phyloP scores from a whole-genome alignment of 1,284 basidiomycete genomes.

The Ustilago curta region DNA sequence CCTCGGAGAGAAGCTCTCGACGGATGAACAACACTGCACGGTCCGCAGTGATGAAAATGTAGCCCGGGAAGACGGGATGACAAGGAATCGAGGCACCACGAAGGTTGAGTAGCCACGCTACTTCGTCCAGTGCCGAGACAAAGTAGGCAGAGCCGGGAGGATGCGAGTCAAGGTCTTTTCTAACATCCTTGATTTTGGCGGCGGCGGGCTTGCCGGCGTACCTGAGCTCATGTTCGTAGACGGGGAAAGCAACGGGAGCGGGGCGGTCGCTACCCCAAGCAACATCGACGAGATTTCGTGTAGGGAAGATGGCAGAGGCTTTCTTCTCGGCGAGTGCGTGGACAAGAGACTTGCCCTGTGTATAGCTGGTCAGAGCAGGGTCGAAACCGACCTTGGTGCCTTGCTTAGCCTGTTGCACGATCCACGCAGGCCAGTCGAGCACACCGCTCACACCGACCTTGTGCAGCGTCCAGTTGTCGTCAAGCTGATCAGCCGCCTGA shows the following conservation, averaged over 20 bases:
- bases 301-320: conserved; percentile 73
- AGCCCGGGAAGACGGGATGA: conserved; percentile 65
- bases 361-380: conserved; percentile 84
- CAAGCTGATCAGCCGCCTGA: conserved; percentile 82
- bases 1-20: conserved; percentile 37
- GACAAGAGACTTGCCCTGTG: conserved; percentile 71
- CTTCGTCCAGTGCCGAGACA: conserved; percentile 60
- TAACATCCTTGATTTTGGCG: conserved; percentile 64
- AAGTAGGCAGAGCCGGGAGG: conserved; percentile 52
- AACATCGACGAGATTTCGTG: conserved; percentile 84
- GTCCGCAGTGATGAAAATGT: conserved; percentile 46
- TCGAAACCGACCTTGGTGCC: conserved; percentile 82
- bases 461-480: conserved; percentile 81
- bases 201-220: conserved; percentile 76
- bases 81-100: conserved; percentile 63
- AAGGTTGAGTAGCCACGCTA: conserved; percentile 66
- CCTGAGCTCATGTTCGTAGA: conserved; percentile 81
- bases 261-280: conserved; percentile 80
- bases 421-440: conserved; percentile 71
- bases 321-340: conserved; percentile 13
- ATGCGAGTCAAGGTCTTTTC: conserved; percentile 36
- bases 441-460: conserved; percentile 74
- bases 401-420: conserved; percentile 70
- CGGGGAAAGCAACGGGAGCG: conserved; percentile 76
- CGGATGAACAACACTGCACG: conserved; percentile 55